phyloP scores from a whole-genome alignment of 768 basidiomycete genomes.

The Pleurotus salmoneostramineus region DNA sequence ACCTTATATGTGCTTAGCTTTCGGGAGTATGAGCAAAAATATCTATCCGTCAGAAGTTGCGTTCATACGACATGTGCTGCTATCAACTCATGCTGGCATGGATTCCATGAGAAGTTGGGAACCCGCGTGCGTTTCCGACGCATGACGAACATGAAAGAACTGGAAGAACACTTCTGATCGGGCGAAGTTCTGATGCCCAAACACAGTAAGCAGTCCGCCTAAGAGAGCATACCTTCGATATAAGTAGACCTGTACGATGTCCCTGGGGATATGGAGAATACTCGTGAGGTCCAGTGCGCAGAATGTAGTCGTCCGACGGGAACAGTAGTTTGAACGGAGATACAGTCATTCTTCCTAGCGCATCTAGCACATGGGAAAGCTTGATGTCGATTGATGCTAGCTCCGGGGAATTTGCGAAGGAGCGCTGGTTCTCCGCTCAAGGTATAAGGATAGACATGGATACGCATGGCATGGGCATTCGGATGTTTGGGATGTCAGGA shows the following conservation, averaged over 20 bases:
- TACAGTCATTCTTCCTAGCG: no score
- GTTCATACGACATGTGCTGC: constrained; percentile 1
- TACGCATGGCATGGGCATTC: neutral
- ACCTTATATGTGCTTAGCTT: neutral
- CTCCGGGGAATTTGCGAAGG: neutral
- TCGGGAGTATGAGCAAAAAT: constrained; percentile 3
- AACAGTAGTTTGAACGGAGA: no score
- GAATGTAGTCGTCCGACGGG: no score
- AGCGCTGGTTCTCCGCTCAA: no score
- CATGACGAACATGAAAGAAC: neutral
- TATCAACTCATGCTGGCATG: constrained; percentile 1
- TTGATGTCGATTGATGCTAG: neutral
- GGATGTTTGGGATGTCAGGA: neutral
- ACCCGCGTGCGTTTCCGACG: neutral
- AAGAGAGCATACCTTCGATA: neutral
- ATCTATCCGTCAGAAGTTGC: neutral
- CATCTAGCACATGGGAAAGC: no score
- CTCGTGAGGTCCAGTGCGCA: no score
- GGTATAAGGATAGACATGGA: neutral
- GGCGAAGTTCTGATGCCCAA: neutral
- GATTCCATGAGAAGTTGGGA: constrained; percentile 1
- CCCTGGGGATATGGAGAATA: neutral
- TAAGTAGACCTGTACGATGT: neutral
- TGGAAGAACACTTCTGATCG: neutral
- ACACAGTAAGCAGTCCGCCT: neutral